These are phyloP conservation scores for Schizosaccharomyces pombe DNA, from an alignment of 805 yeast genomes.

Conservation along the genomic window ASM294v3 CU329670.1:3703501-3704000, in stretches of 20 bases:
- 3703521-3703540: conserved; percentile 26
- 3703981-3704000: not conserved
- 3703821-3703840: not conserved
- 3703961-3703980: not conserved
- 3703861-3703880: not conserved
- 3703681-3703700: not conserved
- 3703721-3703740: conserved; percentile 41
- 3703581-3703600: conserved; percentile 37
- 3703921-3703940: not conserved
- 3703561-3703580: conserved; percentile 44
- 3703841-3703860: not conserved
- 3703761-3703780: conserved; percentile 29
- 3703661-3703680: conserved; percentile 17
- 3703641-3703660: conserved; percentile 37
- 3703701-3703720: not conserved
- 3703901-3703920: not conserved
- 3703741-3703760: conserved; percentile 47
- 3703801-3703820: not conserved
- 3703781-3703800: not conserved
- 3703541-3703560: conserved; percentile 61
- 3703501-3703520: not conserved
- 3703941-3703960: not conserved
- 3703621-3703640: conserved; percentile 38
- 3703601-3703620: conserved; percentile 21
- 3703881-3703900: not conserved